Evolutionary conservation across 2,329 filamentous ascomycete genomes (phyloP).

Genomic region (Dactylellina cionopaga): DNA sequence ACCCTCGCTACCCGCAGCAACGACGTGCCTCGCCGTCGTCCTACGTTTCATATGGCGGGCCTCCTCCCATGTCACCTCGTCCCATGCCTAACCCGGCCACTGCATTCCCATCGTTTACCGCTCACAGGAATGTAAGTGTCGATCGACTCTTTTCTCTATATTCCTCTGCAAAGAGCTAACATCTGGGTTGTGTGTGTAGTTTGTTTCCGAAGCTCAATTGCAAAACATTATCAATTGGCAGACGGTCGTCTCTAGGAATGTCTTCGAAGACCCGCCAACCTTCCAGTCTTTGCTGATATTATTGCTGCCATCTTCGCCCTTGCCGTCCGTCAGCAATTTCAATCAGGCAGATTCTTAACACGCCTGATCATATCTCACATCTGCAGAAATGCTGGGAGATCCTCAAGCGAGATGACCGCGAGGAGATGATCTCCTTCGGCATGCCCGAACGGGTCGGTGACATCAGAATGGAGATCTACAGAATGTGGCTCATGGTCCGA

Average conservation of each 20-base stretch:
- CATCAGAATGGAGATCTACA: conserved; percentile 52
- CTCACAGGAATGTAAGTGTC: conserved; percentile 34
- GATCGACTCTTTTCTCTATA: not conserved
- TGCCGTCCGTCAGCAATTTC: conserved; percentile 39
- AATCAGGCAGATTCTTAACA: conserved; percentile 39
- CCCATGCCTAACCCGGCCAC: conserved; percentile 41
- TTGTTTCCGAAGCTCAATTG: conserved; percentile 35
- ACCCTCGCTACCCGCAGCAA: conserved; percentile 1
- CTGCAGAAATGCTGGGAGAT: conserved; percentile 48
- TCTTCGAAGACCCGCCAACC: conserved; percentile 50
- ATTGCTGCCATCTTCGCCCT: conserved; percentile 33
- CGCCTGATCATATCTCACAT: conserved; percentile 42
- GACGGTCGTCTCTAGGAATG: conserved; percentile 40
- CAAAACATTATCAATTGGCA: conserved; percentile 51
- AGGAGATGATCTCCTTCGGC: conserved; percentile 47
- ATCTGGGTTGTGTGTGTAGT: conserved; percentile 9
- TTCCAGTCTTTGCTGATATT: conserved; percentile 45
- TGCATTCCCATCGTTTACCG: conserved; percentile 44
- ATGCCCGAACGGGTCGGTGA: conserved; percentile 45
- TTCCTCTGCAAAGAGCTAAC: not conserved
- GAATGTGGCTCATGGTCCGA: conserved; percentile 48
- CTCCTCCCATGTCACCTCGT: conserved; percentile 21
- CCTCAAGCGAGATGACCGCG: conserved; percentile 39
- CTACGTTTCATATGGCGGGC: conserved; percentile 9
- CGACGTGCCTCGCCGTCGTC: conserved; percentile 36